These are phyloP conservation scores for Thecaphora thlaspeos DNA, from an alignment of 1,284 basidiomycete species.

Conservation along the genomic window DNA sequence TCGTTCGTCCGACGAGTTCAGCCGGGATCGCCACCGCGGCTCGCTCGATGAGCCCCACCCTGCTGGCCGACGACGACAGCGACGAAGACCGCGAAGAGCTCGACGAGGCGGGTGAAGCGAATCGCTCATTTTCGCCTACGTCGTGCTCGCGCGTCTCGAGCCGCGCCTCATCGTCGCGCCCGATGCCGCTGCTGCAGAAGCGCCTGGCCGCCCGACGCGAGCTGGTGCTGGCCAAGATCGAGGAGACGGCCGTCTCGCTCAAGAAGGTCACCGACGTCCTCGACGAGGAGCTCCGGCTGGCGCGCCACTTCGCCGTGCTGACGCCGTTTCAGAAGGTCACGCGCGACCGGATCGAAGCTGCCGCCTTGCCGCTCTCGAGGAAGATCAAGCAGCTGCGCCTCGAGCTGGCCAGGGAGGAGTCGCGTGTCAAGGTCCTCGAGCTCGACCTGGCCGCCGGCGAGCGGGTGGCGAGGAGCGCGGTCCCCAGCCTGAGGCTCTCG, in stretches of 20 bases:
- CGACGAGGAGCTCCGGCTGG: conserved; percentile 41
- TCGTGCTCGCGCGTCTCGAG: conserved; percentile 6
- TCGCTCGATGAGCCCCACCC: no score
- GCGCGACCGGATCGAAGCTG: conserved; percentile 48
- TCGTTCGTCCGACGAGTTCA: no score
- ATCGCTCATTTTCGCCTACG: no score
- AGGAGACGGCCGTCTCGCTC: conserved; percentile 78
- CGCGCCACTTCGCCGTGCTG: conserved; percentile 46
- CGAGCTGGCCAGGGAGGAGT: conserved; percentile 35
- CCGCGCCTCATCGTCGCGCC: conserved; percentile 12
- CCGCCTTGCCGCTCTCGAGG: conserved; percentile 35
- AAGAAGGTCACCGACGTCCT: conserved; percentile 58
- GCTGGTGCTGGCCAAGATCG: conserved; percentile 53
- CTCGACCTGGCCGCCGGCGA: conserved; percentile 40
- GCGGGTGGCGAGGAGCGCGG: conserved; percentile 14
- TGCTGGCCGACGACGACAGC: no score
- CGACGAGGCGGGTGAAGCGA: no score
- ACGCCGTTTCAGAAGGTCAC: conserved; percentile 49
- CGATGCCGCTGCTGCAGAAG: conserved; percentile 11
- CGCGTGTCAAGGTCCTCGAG: conserved; percentile 30
- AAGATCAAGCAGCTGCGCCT: conserved; percentile 36
- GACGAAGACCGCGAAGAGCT: no score
- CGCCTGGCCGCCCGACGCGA: conserved; percentile 25
- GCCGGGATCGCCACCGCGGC: no score
- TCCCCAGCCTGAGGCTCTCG: conserved; percentile 19